Evolutionary conservation across 257 asterid genomes (phyloP), one percentile per base, ranked within the genome.

Genomic region (Haberlea rhodopensis): DNA sequence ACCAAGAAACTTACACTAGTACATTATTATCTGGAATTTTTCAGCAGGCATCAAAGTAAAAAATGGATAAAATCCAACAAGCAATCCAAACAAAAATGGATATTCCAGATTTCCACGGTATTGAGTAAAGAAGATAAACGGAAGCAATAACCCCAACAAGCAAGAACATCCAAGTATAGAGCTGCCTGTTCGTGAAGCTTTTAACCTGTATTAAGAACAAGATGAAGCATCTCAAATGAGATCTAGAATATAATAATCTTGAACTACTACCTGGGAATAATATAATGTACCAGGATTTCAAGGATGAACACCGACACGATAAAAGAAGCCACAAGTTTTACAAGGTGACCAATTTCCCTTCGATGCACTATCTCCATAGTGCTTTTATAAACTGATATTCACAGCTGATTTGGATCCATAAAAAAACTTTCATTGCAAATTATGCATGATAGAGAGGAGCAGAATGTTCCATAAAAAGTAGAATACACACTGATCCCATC

Each of bases 1-100:
- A 46, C 31, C 2, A 8, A 15, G 31, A 53, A 40, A 72, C 99
- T 78, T 84, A 94, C n/a, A n/a, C 99, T 40, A 94, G 79, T 62
- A 58, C 62, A 69, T 91, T 90, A 74, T 89, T 87, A 72, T 94
- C 99, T 54, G 99, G 97, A 82, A 94, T n/a, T n/a, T 94, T 85
- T 94, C 94, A 73, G 97, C 94, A 61, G 99, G 97, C 95, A 94
- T 87, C 87, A 94, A 74, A 45, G 97, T 94, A n/a, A 68, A 94
- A 94, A 49, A 74, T 24, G 20, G 99, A 87, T 74, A 94, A 75
- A 74, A 81, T 84, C 94, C 95, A 94, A 70, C 88, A 84, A 13
- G 95, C 75, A 9, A 83, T 65, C 90, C 90, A 87, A 46, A 86
- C 74, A 70, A 82, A 85, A 76, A 80, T 37, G 18, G 95, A 91